Evolutionary conservation across 2,329 filamentous ascomycete species (phyloP).

Genomic region (Colletotrichum filicis): DNA sequence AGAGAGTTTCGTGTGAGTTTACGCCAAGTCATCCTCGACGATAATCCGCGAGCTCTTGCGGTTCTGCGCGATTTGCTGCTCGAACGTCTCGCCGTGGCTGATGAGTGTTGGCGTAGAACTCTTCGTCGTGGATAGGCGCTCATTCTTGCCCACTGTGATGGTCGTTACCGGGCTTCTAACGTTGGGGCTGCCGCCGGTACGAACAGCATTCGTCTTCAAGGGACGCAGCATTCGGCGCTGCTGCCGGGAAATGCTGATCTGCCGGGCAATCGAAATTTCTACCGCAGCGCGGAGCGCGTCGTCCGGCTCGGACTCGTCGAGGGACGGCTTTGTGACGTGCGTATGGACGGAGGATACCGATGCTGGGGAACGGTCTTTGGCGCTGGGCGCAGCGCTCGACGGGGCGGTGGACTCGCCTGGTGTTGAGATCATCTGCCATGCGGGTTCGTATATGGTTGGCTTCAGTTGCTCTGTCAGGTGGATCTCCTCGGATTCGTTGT

Average conservation of each 20-base stretch:
- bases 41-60: slow-evolving; percentile 66
- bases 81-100: slow-evolving; percentile 44
- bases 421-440: slow-evolving; percentile 58
- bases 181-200: slow-evolving; percentile 28
- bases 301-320: slow-evolving; percentile 50
- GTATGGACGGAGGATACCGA: slow-evolving; percentile 47
- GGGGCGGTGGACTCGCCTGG: slow-evolving; percentile 43
- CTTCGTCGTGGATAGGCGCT: slow-evolving; percentile 49
- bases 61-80: slow-evolving; percentile 49
- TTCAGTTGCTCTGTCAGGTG: slow-evolving; percentile 45
- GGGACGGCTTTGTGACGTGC: slow-evolving; percentile 46
- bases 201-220: slow-evolving; percentile 49
- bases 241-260: slow-evolving; percentile 73
- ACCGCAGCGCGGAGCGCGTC: slow-evolving; percentile 64
- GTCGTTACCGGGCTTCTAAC: slow-evolving; percentile 25
- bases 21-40: slow-evolving; percentile 55
- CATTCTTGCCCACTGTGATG: slow-evolving; percentile 38
- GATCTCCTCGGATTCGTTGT: slow-evolving; percentile 39
- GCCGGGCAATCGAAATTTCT: slow-evolving; percentile 74
- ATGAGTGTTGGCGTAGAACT: slow-evolving; percentile 60
- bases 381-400: slow-evolving; percentile 40
- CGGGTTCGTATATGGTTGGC: slow-evolving; percentile 52
- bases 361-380: slow-evolving; percentile 45
- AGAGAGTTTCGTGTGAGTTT: neutral
- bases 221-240: slow-evolving; percentile 71